phyloP scores from a whole-genome alignment of 2,329 filamentous ascomycete genomes.

The Cordyceps militaris region DNA sequence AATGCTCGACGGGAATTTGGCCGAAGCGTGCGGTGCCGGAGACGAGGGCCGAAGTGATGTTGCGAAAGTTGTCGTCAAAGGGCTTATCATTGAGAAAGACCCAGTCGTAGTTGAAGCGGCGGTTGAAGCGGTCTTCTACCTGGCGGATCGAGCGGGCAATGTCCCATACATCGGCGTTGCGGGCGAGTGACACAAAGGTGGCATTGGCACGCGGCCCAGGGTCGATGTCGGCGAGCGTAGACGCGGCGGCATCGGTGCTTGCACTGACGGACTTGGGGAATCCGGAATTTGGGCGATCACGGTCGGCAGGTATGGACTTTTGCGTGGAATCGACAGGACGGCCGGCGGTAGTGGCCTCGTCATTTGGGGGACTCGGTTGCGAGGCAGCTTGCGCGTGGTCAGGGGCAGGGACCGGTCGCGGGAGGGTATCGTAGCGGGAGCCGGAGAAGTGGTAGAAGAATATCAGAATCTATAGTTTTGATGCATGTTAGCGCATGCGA shows the following conservation, averaged over 20 bases:
- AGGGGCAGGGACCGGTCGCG: conserved; percentile 17
- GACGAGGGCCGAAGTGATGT: conserved; percentile 79
- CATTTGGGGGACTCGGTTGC: conserved; percentile 13
- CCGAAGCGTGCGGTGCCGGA: conserved; percentile 91
- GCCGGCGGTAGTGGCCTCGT: background rate
- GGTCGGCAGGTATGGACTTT: conserved; percentile 20
- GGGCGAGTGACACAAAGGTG: conserved; percentile 91
- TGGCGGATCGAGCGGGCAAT: conserved; percentile 93
- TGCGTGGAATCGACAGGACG: conserved; percentile 14
- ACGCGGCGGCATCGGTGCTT: conserved; percentile 47
- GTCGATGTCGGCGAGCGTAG: conserved; percentile 38
- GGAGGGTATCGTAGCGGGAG: conserved; percentile 36
- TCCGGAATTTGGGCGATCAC: conserved; percentile 27
- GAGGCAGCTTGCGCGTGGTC: conserved; percentile 13
- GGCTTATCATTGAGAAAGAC: conserved; percentile 96
- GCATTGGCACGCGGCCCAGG: conserved; percentile 82
- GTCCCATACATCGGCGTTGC: conserved; percentile 93
- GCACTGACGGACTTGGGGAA: conserved; percentile 46
- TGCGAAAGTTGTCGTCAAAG: conserved; percentile 90
- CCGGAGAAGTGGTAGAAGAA: conserved; percentile 77
- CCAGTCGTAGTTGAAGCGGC: conserved; percentile 96
- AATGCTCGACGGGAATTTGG: conserved; percentile 83
- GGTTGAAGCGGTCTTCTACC: conserved; percentile 97
- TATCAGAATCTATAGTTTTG: conserved; percentile 46
- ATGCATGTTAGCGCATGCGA: conserved; percentile 14